Percentiles rank a stretch among this genome's conserved stretches.
phyloP scores from a whole-genome alignment of 1,284 basidiomycete genomes.

The Puccinia novopanici region DNA sequence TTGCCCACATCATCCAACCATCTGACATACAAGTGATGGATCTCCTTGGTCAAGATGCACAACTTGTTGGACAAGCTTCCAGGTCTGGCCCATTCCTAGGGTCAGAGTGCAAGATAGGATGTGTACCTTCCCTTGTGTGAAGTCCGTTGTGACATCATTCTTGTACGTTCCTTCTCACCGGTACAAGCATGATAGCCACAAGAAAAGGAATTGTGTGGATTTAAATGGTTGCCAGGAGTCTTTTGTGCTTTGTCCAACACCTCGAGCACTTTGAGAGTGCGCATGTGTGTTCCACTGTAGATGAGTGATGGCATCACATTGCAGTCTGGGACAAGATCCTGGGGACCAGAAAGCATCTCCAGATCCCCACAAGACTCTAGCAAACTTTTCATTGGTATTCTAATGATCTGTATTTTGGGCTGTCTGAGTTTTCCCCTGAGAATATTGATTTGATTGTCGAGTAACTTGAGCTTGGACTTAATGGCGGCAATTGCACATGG shows the following conservation, averaged over 20 bases:
- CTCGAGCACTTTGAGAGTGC: not conserved
- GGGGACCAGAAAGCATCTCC: no score
- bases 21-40: no score
- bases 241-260: not conserved
- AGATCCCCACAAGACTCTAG: no score
- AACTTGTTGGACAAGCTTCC: not conserved
- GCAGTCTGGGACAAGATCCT: not conserved
- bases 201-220: not conserved
- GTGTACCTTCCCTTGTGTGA: not conserved
- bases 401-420: not conserved
- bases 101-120: not conserved
- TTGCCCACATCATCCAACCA: not conserved
- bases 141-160: not conserved
- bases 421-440: not conserved
- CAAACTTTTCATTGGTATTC: not conserved
- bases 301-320: not conserved
- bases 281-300: not conserved
- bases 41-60: not conserved
- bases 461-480: not conserved
- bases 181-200: constrained; percentile 2
- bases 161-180: constrained; percentile 3
- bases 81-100: constrained; percentile 25
- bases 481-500: constrained; percentile 22
- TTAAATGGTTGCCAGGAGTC: not conserved
- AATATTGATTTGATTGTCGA: not conserved